Evolutionary conservation across 176 grass and related monocot genomes (phyloP).

Genomic region (Alopecurus myosuroides): DNA sequence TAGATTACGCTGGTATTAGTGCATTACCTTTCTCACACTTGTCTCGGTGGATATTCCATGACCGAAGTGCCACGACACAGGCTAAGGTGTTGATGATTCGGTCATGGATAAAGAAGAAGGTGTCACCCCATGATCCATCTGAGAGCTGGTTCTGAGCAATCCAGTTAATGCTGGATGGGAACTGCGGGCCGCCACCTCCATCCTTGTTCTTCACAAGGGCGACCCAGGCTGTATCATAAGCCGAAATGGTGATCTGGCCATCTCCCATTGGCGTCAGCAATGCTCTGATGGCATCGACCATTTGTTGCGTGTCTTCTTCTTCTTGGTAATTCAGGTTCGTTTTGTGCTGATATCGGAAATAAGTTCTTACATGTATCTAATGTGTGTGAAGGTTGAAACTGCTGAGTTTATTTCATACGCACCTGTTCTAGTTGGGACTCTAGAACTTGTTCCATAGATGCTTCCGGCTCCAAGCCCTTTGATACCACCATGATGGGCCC

Average conservation of each 20-base stretch:
- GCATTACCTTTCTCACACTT: neutral
- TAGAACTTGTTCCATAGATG: too few species aligned
- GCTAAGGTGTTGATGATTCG: slow-evolving; percentile 55
- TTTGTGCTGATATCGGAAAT: too few species aligned
- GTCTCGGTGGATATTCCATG: neutral
- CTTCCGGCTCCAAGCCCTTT: too few species aligned
- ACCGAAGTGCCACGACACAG: slow-evolving; percentile 19
- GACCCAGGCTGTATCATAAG: too few species aligned
- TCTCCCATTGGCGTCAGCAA: slow-evolving; percentile 23
- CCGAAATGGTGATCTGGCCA: slow-evolving; percentile 43
- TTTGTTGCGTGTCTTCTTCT: neutral
- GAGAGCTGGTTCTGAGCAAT: slow-evolving; percentile 42
- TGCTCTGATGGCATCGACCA: slow-evolving; percentile 21
- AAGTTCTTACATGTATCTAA: too few species aligned
- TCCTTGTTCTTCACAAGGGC: slow-evolving; percentile 21
- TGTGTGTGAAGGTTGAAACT: too few species aligned
- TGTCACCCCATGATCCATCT: slow-evolving; percentile 56
- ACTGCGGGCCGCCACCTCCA: slow-evolving; percentile 33
- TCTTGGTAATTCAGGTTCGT: too few species aligned
- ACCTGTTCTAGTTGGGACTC: too few species aligned
- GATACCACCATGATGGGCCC: too few species aligned
- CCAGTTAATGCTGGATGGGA: slow-evolving; percentile 49
- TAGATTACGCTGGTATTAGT: too few species aligned
- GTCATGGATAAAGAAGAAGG: slow-evolving; percentile 33
- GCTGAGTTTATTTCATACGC: too few species aligned